These are phyloP conservation scores for Collybiopsis confluens DNA, from an alignment of 768 basidiomycete genomes.

Conservation along the genomic window DNA sequence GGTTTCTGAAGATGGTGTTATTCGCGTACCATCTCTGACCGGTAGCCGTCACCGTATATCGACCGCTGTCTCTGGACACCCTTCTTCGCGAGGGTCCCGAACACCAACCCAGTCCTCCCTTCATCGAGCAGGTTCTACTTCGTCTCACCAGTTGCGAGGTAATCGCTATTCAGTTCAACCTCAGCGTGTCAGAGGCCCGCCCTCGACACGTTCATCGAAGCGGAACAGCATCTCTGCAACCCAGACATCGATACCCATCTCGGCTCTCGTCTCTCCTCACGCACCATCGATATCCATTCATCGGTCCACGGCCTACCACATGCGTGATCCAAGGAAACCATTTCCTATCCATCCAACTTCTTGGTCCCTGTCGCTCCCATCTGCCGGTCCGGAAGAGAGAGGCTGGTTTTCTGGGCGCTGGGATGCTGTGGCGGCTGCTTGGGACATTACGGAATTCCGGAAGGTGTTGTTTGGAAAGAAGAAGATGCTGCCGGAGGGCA, in stretches of 20 bases:
- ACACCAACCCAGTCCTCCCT: background rate
- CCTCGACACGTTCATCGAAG: background rate
- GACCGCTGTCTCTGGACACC: background rate
- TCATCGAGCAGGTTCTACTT: background rate
- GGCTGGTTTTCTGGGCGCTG: background rate
- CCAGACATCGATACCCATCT: conserved; percentile 7
- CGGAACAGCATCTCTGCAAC: background rate
- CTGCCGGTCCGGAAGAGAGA: conserved; percentile 2
- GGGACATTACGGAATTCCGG: background rate
- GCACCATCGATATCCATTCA: conserved; percentile 42
- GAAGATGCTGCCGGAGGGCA: background rate
- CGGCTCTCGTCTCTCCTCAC: conserved; percentile 38
- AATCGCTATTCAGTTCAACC: background rate
- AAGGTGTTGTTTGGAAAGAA: background rate
- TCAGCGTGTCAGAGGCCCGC: background rate
- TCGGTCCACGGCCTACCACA: conserved; percentile 34
- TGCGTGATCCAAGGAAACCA: conserved; percentile 48
- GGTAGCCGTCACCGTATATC: background rate
- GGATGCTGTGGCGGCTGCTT: background rate
- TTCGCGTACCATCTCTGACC: background rate
- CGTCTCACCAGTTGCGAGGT: background rate
- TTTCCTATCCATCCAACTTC: conserved; percentile 18
- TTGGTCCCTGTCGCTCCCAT: conserved; percentile 3
- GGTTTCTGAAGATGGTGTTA: background rate
- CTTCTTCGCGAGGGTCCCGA: conserved; percentile 1